Base-by-base conservation (phyloP, 768 basidiomycete genomes). In the Fomitopsis pulvina region DNA sequence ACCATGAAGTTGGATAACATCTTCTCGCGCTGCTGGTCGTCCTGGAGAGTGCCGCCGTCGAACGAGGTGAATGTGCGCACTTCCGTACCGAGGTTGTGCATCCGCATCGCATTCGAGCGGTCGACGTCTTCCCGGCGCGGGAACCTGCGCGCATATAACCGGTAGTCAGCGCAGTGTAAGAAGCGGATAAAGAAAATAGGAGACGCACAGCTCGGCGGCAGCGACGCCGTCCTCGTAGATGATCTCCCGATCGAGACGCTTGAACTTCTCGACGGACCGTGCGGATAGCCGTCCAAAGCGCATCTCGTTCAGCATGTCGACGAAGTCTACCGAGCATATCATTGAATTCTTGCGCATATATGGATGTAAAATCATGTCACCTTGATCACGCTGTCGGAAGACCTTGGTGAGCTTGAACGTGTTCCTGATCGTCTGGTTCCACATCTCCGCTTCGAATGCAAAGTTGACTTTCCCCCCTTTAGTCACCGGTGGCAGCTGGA, bases 221-320 rank as follows among this genome's bases (percentile, higher is more conserved):
- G 78, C 86, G 14, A 96, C 72, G 0, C 85, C 90, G 59, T 96
- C 92, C 8, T 78, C 75, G 57, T 91, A 93, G 2, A 70, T 51
- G 18, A 94, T 81, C n/a, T 73, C 65, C 28, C 93, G 73, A 1
- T 79, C 75, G n/a, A 98, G 71, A 0, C 68, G 69, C 56, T 66
- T 78, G 72, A 98, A 97, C 48, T 75, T 81, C 27, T 60, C 49
- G 52, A 92, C 83, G 0, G 92, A 93, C 20, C 71, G 68, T 2
- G 60, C 53, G 0, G 82, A 76, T 27, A 98, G 67, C 16, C 57
- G 69, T 2, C 96, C 96, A 58, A 92, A 95, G 14, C 96, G 82
- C 96, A 98, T 98, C 65, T 98, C 93, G 63, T 97, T 99, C 45
- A 98, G 73, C 92, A 98, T 98, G 65, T 90, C 77, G 45, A 99